Evolutionary conservation across 306 rosid genomes (phyloP).

Genomic region (Dryas octopetala): DNA sequence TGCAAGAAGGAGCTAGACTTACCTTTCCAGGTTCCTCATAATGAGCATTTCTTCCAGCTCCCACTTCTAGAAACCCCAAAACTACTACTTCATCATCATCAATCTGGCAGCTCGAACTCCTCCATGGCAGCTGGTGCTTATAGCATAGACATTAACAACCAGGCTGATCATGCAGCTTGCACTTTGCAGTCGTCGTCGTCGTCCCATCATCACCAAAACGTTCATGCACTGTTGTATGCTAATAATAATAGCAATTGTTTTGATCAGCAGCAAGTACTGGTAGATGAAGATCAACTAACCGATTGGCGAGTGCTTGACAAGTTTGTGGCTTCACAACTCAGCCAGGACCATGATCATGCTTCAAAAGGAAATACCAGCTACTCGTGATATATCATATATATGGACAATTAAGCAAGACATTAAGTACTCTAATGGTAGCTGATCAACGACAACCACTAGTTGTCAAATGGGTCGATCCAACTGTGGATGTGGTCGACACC

Average conservation of each 20-base stretch:
- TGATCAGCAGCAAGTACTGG: conserved; percentile 26
- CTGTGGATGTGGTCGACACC: conserved; percentile 50
- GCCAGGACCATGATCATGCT: conserved; percentile 63
- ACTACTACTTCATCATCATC: conserved; percentile 38
- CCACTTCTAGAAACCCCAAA: conserved; percentile 63
- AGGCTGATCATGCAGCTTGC: neutral
- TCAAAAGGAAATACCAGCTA: conserved; percentile 40
- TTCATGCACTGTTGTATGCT: conserved; percentile 30
- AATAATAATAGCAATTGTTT: conserved; percentile 7
- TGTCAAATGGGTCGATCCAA: conserved; percentile 43
- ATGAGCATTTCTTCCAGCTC: conserved; percentile 54
- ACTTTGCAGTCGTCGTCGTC: conserved; percentile 40
- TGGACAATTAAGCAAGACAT: neutral
- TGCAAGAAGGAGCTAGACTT: conserved; percentile 70
- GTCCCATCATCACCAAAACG: conserved; percentile 35
- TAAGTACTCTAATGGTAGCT: no score
- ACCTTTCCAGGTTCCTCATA: conserved; percentile 38
- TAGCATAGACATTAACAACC: conserved; percentile 40
- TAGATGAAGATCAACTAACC: conserved; percentile 57
- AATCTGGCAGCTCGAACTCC: conserved; percentile 29
- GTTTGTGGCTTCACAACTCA: conserved; percentile 92
- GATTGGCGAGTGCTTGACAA: conserved; percentile 95
- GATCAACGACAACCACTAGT: conserved; percentile 44
- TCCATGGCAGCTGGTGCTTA: conserved; percentile 32
- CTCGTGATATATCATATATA: conserved; percentile 18